Percentiles rank a stretch among this genome's conserved stretches.
These are phyloP conservation scores for Elasticomyces elasticus DNA, from an alignment of 495 filamentous ascomycete species.

Conservation along the genomic window DNA sequence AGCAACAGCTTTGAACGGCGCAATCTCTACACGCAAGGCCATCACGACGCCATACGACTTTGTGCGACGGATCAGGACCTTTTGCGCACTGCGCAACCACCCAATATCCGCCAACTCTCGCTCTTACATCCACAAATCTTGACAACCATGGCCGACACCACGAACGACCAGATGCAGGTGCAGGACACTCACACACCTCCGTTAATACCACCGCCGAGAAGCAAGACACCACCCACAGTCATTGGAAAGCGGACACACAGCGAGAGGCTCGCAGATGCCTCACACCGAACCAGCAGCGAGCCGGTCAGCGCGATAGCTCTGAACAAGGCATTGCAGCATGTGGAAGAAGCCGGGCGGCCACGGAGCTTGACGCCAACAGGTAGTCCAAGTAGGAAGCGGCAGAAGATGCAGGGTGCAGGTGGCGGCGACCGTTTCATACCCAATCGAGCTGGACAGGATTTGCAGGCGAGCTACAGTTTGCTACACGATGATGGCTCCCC, in stretches of 20 bases:
- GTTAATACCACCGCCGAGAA: constrained; percentile 34
- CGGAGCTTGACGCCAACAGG: constrained; percentile 61
- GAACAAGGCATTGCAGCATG: constrained; percentile 52
- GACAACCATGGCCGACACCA: constrained; percentile 1
- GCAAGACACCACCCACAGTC: constrained; percentile 37
- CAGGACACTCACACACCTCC: constrained; percentile 22
- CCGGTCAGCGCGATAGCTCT: constrained; percentile 53
- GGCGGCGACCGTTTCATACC: constrained; percentile 85
- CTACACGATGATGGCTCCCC: constrained; percentile 83
- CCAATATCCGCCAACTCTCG: neutral
- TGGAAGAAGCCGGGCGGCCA: constrained; percentile 50
- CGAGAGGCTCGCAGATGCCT: constrained; percentile 20
- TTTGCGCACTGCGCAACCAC: neutral
- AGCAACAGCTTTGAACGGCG: constrained; percentile 5
- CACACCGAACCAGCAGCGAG: constrained; percentile 38
- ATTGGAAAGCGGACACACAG: constrained; percentile 34
- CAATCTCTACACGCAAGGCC: constrained; percentile 7
- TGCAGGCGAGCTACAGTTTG: constrained; percentile 82
- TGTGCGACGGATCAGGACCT: constrained; percentile 2
- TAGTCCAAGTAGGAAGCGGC: constrained; percentile 79
- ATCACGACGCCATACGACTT: neutral
- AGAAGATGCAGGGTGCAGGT: constrained; percentile 52
- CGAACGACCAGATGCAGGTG: neutral
- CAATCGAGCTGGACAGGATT: constrained; percentile 82
- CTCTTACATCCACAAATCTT: neutral